Evolutionary conservation across 2,329 filamentous ascomycete genomes (phyloP).

Genomic region (Furcasterigmium sp.): DNA sequence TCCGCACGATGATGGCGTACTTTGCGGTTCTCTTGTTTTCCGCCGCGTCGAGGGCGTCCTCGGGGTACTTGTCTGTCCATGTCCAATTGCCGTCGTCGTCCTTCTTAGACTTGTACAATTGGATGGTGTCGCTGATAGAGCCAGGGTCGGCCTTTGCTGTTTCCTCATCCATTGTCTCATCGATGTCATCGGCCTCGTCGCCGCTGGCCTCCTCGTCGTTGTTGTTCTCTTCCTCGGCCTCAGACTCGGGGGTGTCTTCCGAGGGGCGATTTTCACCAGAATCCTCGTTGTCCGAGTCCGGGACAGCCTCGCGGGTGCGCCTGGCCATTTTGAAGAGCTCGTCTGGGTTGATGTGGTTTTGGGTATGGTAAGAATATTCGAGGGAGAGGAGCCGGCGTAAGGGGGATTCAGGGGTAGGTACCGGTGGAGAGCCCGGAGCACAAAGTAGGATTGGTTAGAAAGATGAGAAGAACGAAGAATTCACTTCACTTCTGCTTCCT

Average conservation of each 20-base stretch:
- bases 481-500: no score
- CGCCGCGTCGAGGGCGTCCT: constrained; percentile 48
- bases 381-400: no score
- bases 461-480: no score
- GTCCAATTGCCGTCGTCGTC: constrained; percentile 44
- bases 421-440: background rate
- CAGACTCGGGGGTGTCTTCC: background rate
- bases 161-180: background rate
- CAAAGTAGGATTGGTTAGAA: no score
- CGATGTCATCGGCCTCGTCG: background rate
- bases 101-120: constrained; percentile 33
- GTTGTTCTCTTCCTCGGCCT: background rate
- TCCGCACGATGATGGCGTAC: constrained; percentile 55
- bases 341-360: no score
- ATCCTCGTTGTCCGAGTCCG: no score
- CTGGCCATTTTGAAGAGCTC: no score
- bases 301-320: no score
- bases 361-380: no score
- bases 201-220: background rate
- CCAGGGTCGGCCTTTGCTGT: constrained; percentile 14
- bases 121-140: constrained; percentile 31
- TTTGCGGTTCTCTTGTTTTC: constrained; percentile 58
- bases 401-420: no score
- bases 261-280: no score
- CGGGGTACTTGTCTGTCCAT: constrained; percentile 51